A percentile compares a stretch with the other conserved stretches of the same genome.
phyloP scores from a whole-genome alignment of 2,329 filamentous ascomycete species.

The Pseudopithomyces chartarum region DNA sequence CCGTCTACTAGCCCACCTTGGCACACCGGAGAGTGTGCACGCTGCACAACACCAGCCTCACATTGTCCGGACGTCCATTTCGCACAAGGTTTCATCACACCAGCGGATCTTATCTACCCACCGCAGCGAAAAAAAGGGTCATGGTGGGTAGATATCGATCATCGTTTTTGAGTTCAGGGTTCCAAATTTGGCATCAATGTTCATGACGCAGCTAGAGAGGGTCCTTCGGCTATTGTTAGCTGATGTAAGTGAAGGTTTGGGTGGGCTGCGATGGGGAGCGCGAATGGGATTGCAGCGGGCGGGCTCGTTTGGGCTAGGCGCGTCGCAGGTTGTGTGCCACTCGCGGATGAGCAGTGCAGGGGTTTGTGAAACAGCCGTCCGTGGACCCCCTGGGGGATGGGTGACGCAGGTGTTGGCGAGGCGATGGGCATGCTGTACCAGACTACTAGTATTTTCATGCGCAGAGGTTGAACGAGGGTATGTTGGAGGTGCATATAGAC shows the following conservation, averaged over 20 bases:
- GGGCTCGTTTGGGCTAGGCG: conserved; percentile 11
- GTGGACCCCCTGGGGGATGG: conserved; percentile 2
- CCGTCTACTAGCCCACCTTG: not conserved
- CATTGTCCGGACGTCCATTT: not conserved
- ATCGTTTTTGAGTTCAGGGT: not conserved
- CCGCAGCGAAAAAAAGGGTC: no score
- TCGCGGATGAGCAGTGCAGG: not conserved
- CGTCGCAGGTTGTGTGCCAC: conserved; percentile 13
- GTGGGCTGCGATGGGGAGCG: not conserved
- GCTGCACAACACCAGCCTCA: conserved; percentile 4
- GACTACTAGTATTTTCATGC: no score
- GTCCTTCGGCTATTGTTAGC: not conserved
- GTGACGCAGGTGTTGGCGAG: conserved; percentile 10
- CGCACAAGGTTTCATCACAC: not conserved
- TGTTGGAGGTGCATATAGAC: not conserved
- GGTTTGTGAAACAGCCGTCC: conserved; percentile 15
- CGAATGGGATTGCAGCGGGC: conserved; percentile 2
- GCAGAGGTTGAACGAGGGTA: not conserved
- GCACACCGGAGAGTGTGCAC: not conserved
- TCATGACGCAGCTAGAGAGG: conserved; percentile 1
- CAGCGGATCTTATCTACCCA: no score
- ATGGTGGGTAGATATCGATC: no score
- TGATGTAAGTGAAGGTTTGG: no score
- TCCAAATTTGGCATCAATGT: conserved; percentile 4
- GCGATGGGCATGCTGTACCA: conserved; percentile 1